Percentiles rank a stretch among this genome's conserved stretches.
phyloP scores from a whole-genome alignment of 139 green algal genomes.

The Raphidocelis subcapitata region DNA sequence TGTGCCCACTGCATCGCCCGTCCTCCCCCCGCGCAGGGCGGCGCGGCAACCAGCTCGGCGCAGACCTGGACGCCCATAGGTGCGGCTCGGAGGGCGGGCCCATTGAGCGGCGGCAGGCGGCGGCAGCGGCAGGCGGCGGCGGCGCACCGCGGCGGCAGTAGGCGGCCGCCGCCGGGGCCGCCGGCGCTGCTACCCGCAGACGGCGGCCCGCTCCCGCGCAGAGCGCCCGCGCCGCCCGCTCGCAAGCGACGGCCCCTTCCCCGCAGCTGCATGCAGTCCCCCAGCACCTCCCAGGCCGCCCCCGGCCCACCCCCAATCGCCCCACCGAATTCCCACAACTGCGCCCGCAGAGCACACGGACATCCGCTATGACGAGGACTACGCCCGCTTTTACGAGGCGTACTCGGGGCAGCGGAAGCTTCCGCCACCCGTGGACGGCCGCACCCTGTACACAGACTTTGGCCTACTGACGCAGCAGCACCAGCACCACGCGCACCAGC shows the following conservation, averaged over 20 bases:
- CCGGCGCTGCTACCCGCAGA: too few species aligned
- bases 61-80: not conserved
- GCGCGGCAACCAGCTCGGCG: not conserved
- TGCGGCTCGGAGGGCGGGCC: too few species aligned
- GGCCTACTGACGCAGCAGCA: conserved; percentile 31
- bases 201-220: too few species aligned
- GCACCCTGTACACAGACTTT: conserved; percentile 74
- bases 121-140: too few species aligned
- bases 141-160: too few species aligned
- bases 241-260: too few species aligned
- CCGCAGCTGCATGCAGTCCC: too few species aligned
- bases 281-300: not conserved
- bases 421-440: conserved; percentile 73
- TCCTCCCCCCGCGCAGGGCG: not conserved
- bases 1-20: not conserved
- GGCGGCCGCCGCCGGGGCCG: too few species aligned
- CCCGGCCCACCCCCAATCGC: conserved; percentile 2
- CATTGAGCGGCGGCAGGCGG: too few species aligned
- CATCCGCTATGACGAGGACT: conserved; percentile 88
- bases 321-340: not conserved
- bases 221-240: not conserved
- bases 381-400: conserved; percentile 61
- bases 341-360: conserved; percentile 42
- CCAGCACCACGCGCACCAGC: conserved; percentile 29
- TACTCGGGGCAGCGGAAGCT: conserved; percentile 74